Percentiles rank a stretch among this genome's conserved stretches.
Evolutionary conservation across 2,329 filamentous ascomycete species (phyloP).

Genomic region (Epichloe scottii): DNA sequence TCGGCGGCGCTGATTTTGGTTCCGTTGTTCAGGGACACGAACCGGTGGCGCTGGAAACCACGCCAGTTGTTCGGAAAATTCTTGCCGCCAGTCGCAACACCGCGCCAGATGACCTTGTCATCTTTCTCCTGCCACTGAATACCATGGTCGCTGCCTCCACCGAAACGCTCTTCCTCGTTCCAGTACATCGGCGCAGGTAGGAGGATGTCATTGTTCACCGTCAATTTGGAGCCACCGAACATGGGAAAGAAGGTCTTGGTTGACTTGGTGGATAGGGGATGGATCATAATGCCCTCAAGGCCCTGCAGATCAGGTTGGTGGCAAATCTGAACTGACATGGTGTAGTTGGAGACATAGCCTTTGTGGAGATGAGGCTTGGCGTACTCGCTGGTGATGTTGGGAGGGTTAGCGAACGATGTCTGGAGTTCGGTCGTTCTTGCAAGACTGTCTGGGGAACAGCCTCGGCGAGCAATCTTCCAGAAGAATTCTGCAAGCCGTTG

Average conservation of each 20-base stretch:
- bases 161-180: slow-evolving; percentile 49
- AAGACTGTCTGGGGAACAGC: slow-evolving; percentile 50
- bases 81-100: slow-evolving; percentile 52
- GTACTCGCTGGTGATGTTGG: slow-evolving; percentile 31
- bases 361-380: slow-evolving; percentile 36
- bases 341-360: slow-evolving; percentile 51
- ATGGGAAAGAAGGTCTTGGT: slow-evolving; percentile 49
- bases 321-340: slow-evolving; percentile 48
- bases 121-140: slow-evolving; percentile 44
- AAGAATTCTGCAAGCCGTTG: slow-evolving; percentile 29
- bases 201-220: slow-evolving; percentile 58
- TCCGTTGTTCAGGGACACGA: slow-evolving; percentile 60
- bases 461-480: slow-evolving; percentile 45
- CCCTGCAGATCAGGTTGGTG: slow-evolving; percentile 52
- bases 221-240: slow-evolving; percentile 57
- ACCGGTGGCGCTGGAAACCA: slow-evolving; percentile 63
- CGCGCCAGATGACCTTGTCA: slow-evolving; percentile 47
- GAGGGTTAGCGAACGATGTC: slow-evolving; percentile 31
- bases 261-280: slow-evolving; percentile 42
- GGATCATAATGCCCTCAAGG: slow-evolving; percentile 52
- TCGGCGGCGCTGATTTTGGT: slow-evolving; percentile 43
- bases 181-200: slow-evolving; percentile 60
- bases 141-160: slow-evolving; percentile 40
- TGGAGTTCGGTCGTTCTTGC: slow-evolving; percentile 37
- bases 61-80: slow-evolving; percentile 53